Evolutionary conservation across 495 filamentous ascomycete genomes (phyloP).

Genomic region (Aspergillus funiculosus): DNA sequence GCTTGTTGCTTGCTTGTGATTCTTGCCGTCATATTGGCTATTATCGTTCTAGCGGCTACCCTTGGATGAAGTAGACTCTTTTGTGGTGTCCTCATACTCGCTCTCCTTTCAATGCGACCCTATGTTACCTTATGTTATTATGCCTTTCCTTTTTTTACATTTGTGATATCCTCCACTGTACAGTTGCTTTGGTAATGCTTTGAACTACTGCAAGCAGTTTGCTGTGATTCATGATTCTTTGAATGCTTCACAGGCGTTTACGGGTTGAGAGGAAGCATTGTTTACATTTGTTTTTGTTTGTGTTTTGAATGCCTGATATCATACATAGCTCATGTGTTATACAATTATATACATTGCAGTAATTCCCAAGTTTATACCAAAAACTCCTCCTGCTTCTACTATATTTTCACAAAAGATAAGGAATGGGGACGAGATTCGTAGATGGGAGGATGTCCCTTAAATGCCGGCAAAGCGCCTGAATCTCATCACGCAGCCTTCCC

Average conservation of each 20-base stretch:
- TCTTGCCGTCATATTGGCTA: conserved; percentile 76
- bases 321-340: conserved; percentile 38
- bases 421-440: background rate
- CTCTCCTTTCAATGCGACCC: conserved; percentile 1
- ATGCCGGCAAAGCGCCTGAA: conserved; percentile 58
- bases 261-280: conserved; percentile 14
- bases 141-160: background rate
- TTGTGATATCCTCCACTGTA: conserved; percentile 26
- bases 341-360: conserved; percentile 35
- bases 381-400: conserved; percentile 29
- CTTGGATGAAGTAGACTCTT: conserved; percentile 43
- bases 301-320: conserved; percentile 24
- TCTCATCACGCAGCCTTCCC: conserved; percentile 86
- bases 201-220: conserved; percentile 4
- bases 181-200: conserved; percentile 12
- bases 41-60: conserved; percentile 80
- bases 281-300: conserved; percentile 16
- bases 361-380: conserved; percentile 20
- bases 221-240: conserved; percentile 9
- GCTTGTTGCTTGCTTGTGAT: conserved; percentile 91
- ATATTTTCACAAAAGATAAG: conserved; percentile 16
- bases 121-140: conserved; percentile 16
- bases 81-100: conserved; percentile 4
- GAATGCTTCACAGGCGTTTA: conserved; percentile 13
- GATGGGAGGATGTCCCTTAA: conserved; percentile 9